Base-by-base conservation (phyloP, 129 eudicot genomes). In the Flaveria bidentis region DNA sequence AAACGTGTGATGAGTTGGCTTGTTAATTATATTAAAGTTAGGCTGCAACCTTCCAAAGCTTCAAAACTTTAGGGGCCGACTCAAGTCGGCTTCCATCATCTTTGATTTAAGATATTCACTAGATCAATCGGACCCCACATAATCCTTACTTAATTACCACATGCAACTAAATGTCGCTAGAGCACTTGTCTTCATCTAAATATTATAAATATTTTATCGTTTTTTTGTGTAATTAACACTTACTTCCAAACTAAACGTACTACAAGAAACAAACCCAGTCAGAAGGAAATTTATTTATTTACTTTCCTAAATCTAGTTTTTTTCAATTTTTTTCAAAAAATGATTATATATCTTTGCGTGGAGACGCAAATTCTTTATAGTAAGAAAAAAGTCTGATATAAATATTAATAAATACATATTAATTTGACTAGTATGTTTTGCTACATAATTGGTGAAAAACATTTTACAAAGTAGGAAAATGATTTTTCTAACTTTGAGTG, bases 21-120 rank as follows among this genome's bases (percentile, higher is more conserved):
- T 47, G 7, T 6, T 15, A 20, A 14, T 16, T 17, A 9, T 20
- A 36, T 5, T 61, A 79, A 63, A 64, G 83, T 79, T 72, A 72
- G 72, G 78, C 41, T 46, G 61, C 78, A 72, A 72, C 58, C 60
- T n/a, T 79, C 77, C 83, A 79, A 72, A 62, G 17, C 69, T 72
- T 62, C 67, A 65, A 66, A 67, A 17, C 11, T 20, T 30, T 26
- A 14, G 20, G 67, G 60, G 83, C 79, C 79, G 79, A 80, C 83
- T 80, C 62, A n/a, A 80, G 79, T 80, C 83, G 83, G 83, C 83
- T 73, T 73, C 28, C 3, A 45, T 45, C 12, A 36, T 36, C 41
- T 36, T 36, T 1, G 41, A 36, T 36, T 45, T 45, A 45, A 45
- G 13, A 65, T 72, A 72, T 53, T 63, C 67, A 18, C 8, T 55